Base-by-base conservation (phyloP, 2,329 filamentous ascomycete genomes). In the Xylaria sp. region DNA sequence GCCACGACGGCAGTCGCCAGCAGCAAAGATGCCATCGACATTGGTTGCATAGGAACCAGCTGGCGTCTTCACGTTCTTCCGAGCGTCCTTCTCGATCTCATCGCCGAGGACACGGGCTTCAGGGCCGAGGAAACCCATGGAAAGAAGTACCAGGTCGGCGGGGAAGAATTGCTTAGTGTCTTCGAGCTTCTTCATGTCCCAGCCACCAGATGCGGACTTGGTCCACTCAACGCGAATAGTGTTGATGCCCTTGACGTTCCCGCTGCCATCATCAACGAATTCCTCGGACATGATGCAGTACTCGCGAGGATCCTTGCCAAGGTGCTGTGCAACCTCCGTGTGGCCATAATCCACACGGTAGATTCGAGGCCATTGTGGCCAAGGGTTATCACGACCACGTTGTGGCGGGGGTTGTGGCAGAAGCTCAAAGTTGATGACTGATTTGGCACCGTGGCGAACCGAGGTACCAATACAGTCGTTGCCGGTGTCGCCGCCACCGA, bases 311-410 rank as follows among this genome's bases (percentile, higher is more conserved):
- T 97, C 94, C 76, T 93, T 93, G 79, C 94, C 94, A 82, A 93
- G 94, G 82, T 97, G 93, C 70, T 94, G 93, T 78, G 94, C 93
- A 72, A 97, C 94, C 79, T 98, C 94, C 15, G 90, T 90, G 83
- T 98, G 94, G 58, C 94, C 94, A 74, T 98, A 98, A 79, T 98
- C 94, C n/a, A 97, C 91, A 71, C 94, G 93, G 85, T 97, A 97
- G 76, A 97, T 93, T 72, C 93, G 91, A 60, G 94, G 94, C 93
- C 94, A 98, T 80, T 97, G 94, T 9, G 94, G 94, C 94, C 94
- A 98, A 65, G 94, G 94, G 83, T 98, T 98, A 79, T 97, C 94
- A 66, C 87, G 86, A 67, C 91, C 93, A 79, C 94, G 92, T 84
- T 96, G 90, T 62, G 91, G 87, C 7, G 93, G 92, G 69, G 94